Percentiles rank a stretch among this genome's conserved stretches.
Evolutionary conservation across 2,329 filamentous ascomycete genomes (phyloP).

Genomic region (Fusarium pseudonygamai): DNA sequence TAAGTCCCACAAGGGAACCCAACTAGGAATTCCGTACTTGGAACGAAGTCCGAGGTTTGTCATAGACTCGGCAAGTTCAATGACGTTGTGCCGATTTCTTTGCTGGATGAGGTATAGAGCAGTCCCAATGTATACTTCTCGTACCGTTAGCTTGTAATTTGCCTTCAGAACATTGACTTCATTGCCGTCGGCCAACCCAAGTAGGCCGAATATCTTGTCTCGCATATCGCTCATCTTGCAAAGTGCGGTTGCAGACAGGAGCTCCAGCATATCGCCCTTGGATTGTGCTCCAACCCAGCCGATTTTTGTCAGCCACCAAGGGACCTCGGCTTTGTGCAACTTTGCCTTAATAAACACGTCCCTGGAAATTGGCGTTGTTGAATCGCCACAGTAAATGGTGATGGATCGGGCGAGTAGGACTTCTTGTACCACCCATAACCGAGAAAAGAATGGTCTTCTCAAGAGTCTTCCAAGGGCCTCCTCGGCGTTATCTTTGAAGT

Average conservation of each 20-base stretch:
- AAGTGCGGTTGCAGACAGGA: conserved; percentile 10
- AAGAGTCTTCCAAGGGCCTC: not conserved
- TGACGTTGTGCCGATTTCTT: not conserved
- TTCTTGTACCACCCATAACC: conserved; percentile 26
- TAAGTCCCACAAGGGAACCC: conserved; percentile 25
- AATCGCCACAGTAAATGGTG: conserved; percentile 8
- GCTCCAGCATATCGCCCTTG: not conserved
- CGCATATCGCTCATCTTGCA: conserved; percentile 16
- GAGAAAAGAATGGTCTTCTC: conserved; percentile 13
- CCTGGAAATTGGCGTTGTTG: not conserved
- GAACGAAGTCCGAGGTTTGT: not conserved
- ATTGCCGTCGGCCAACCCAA: conserved; percentile 7
- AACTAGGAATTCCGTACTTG: conserved; percentile 19
- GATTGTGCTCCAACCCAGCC: not conserved
- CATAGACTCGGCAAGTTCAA: conserved; percentile 6
- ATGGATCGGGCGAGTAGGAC: conserved; percentile 10
- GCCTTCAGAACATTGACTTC: not conserved
- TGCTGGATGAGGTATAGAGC: conserved; percentile 14
- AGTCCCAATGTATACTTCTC: conserved; percentile 26
- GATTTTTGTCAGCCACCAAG: conserved; percentile 10
- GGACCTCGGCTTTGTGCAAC: not conserved
- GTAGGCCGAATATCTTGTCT: conserved; percentile 23
- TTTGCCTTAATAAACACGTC: not conserved
- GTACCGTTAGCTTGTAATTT: conserved; percentile 21
- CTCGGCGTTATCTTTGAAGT: not conserved